Evolutionary conservation across 2,329 filamentous ascomycete genomes (phyloP).

Genomic region (Monosporascus sp.): DNA sequence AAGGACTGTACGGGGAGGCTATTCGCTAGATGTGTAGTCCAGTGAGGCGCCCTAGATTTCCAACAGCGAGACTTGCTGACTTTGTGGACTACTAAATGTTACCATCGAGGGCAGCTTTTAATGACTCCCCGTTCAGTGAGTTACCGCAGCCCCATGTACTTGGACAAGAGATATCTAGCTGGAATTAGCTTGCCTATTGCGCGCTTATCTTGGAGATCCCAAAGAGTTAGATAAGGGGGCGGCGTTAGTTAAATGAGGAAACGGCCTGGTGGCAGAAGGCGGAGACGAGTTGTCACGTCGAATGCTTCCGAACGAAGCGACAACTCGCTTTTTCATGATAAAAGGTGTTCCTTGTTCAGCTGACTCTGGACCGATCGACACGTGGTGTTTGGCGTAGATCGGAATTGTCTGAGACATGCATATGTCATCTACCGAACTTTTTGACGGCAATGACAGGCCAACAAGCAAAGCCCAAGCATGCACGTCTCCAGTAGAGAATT

Average conservation of each 20-base stretch:
- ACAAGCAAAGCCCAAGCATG: not conserved
- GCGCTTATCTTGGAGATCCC: not conserved
- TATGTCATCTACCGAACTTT: conserved; percentile 4
- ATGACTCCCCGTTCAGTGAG: not conserved
- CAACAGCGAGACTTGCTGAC: no score
- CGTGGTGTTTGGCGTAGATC: conserved; percentile 9
- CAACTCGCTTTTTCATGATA: not conserved
- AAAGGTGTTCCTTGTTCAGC: not conserved
- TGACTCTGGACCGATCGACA: conserved; percentile 2
- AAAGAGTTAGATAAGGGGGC: not conserved
- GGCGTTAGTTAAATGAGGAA: not conserved
- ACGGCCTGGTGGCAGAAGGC: conserved; percentile 1
- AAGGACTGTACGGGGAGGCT: conserved; percentile 4
- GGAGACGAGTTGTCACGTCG: not conserved
- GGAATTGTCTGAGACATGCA: conserved; percentile 20
- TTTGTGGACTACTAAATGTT: no score
- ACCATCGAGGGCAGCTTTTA: not conserved
- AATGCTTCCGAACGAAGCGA: not conserved
- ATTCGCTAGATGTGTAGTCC: conserved; percentile 9
- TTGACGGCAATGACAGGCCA: conserved; percentile 1
- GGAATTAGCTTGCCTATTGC: not conserved
- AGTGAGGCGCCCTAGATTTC: conserved; percentile 8
- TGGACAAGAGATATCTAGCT: not conserved
- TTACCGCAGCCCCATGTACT: not conserved
- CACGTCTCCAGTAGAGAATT: conserved; percentile 3